These are phyloP conservation scores for Heteromeles arbutifolia DNA, from an alignment of 306 rosid species.

Conservation along the genomic window DNA sequence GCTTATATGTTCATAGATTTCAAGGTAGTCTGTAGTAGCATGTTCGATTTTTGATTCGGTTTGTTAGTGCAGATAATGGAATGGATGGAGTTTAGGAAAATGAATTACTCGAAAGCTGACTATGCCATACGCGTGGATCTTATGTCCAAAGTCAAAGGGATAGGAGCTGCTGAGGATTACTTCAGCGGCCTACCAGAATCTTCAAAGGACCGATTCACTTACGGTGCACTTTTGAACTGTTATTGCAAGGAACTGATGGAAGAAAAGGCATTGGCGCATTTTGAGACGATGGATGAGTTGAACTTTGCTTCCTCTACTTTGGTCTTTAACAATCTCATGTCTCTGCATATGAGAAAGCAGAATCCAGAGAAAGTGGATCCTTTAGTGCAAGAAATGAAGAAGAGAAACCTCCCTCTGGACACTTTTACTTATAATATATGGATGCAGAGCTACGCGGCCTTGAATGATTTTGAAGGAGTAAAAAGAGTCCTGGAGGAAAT, in stretches of 20 bases:
- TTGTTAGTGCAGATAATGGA: constrained; percentile 56
- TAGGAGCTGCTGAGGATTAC: constrained; percentile 64
- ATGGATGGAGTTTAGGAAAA: constrained; percentile 69
- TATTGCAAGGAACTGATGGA: constrained; percentile 56
- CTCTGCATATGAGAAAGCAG: constrained; percentile 53
- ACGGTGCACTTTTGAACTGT: constrained; percentile 65
- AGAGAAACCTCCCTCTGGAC: constrained; percentile 35
- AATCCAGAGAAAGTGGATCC: constrained; percentile 48
- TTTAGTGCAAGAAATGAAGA: constrained; percentile 49
- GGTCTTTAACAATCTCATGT: constrained; percentile 57
- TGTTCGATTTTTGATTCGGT: neutral
- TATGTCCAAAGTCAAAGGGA: constrained; percentile 48
- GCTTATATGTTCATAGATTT: neutral
- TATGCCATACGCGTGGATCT: constrained; percentile 64
- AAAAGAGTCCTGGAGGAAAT: constrained; percentile 57
- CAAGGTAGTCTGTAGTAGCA: neutral
- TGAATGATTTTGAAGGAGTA: constrained; percentile 41
- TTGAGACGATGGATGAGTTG: constrained; percentile 44
- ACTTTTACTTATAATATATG: constrained; percentile 43
- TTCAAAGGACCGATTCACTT: constrained; percentile 50
- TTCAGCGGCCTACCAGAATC: constrained; percentile 32
- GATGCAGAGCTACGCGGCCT: constrained; percentile 63
- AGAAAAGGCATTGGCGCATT: constrained; percentile 57
- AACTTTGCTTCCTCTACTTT: constrained; percentile 31
- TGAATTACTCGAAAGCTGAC: constrained; percentile 39